Evolutionary conservation across 2,329 filamentous ascomycete genomes (phyloP), one percentile per base, ranked within the genome.

Genomic region (Dothideomycetidae sp.): DNA sequence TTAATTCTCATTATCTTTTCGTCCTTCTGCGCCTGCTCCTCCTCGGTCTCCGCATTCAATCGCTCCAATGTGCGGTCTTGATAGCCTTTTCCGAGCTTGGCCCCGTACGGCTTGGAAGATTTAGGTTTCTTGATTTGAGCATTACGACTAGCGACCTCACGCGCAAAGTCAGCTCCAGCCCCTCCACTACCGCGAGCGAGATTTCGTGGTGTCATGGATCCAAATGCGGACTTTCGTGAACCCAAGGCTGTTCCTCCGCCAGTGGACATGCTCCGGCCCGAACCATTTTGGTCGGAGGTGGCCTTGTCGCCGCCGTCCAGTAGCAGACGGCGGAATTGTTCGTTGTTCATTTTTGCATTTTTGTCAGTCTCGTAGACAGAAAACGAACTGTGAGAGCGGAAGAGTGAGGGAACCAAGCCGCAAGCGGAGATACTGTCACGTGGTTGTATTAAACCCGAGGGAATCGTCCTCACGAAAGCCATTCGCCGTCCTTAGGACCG

Each of bases 261-360:
- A 33, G 62, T 53, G 44, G 63, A 68, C 13, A 47, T 53, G 0
- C 53, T 41, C 11, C 40, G 33, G 2, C 54, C 44, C 7, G 46
- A 48, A 40, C 42, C 49, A 44, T 53, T 58, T 45, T 55, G 47
- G 42, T 62, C 39, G 28, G 55, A 47, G 5, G 59, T 54, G 2
- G 67, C 58, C 3, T 63, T 68, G 46, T 73, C 61, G 58, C 76
- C 65, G 1, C 31, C 33, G 4, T 19, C 28, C 5, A 38, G 31
- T 14, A 93, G 59, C 5, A 96, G 70, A 46, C 80, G 79, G 38
- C 90, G 79, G 53, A 98, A 98, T 51, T 94, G 83, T 30, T 85
- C 75, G 67, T 96, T 96, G 57, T 96, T 93, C 90, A 98, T 96
- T 4, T 30, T 45, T 41, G 17, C 4, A 31, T 16, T 18, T 5